These are phyloP conservation scores for Termitomyces titanicus DNA, from an alignment of 768 basidiomycete species.

Conservation along the genomic window DNA sequence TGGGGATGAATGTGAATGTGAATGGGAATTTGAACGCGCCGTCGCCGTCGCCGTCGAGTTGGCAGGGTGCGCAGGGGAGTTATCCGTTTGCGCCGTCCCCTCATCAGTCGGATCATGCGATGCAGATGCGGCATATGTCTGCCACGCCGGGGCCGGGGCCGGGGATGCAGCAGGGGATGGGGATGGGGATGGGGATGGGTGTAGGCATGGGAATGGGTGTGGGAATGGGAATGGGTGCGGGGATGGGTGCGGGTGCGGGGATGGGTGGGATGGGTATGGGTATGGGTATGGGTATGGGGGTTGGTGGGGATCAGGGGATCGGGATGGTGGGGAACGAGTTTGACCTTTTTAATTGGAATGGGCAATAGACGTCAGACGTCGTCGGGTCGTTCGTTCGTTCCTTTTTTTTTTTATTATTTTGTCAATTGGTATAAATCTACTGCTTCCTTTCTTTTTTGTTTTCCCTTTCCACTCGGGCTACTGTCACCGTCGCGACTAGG, in stretches of 20 bases:
- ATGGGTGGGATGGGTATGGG: not conserved
- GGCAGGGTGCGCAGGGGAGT: slow-evolving; percentile 2
- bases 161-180: slow-evolving; percentile 28
- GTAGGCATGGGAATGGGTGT: slow-evolving; percentile 17
- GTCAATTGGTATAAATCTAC: too few relatives aligned
- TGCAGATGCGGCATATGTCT: slow-evolving; percentile 42
- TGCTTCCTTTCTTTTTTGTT: too few relatives aligned
- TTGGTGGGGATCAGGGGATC: not conserved
- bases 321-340: slow-evolving; percentile 35
- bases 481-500: not conserved
- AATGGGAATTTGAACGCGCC: not conserved
- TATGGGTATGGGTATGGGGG: not conserved
- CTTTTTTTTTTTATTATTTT: not conserved
- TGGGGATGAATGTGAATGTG: slow-evolving; percentile 10
- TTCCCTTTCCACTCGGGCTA: not conserved
- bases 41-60: too few relatives aligned
- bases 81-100: slow-evolving; percentile 40
- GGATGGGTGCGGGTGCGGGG: not conserved
- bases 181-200: not conserved
- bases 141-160: slow-evolving; percentile 43
- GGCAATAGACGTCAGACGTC: slow-evolving; percentile 24
- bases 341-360: slow-evolving; percentile 59
- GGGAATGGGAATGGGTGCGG: not conserved
- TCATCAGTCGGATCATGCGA: slow-evolving; percentile 24
- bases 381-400: slow-evolving; percentile 2